Conservation (phyloP, 2,329 filamentous ascomycete genomes). For the Biscogniauxia marginata region DNA sequence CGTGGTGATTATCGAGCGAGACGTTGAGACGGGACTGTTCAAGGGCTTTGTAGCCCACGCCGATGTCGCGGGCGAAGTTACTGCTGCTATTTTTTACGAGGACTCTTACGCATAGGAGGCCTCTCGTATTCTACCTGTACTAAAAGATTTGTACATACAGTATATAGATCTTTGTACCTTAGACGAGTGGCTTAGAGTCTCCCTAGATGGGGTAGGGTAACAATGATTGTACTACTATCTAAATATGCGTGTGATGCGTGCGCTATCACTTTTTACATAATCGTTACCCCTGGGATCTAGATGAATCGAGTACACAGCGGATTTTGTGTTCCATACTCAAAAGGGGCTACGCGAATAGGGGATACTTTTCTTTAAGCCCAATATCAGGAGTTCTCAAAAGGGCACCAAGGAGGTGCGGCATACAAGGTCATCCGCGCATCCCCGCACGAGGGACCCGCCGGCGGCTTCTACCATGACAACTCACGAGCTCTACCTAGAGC, state of each 20-base stretch:
- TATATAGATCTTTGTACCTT: conserved; percentile 1
- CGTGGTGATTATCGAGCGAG: conserved; percentile 60
- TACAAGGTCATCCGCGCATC: background rate
- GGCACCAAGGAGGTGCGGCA: background rate
- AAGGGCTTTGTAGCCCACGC: conserved; percentile 43
- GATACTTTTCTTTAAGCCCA: background rate
- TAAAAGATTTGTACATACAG: background rate
- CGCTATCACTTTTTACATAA: background rate
- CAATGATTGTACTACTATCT: background rate
- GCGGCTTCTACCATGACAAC: background rate
- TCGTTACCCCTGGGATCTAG: background rate
- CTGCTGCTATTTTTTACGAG: conserved; percentile 49
- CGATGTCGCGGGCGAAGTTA: conserved; percentile 44
- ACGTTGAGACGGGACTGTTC: conserved; percentile 59
- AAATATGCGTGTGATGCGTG: background rate
- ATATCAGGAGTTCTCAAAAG: background rate
- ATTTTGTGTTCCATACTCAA: background rate
- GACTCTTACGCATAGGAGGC: conserved; percentile 15
- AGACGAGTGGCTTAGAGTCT: background rate
- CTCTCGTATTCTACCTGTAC: background rate
- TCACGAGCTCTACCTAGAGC: background rate
- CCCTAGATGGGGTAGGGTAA: background rate
- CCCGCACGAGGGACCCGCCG: background rate
- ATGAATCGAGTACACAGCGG: background rate
- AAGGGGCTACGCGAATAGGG: background rate